Evolutionary conservation across 2,329 filamentous ascomycete genomes (phyloP).

Genomic region (Colletotrichum lentis): DNA sequence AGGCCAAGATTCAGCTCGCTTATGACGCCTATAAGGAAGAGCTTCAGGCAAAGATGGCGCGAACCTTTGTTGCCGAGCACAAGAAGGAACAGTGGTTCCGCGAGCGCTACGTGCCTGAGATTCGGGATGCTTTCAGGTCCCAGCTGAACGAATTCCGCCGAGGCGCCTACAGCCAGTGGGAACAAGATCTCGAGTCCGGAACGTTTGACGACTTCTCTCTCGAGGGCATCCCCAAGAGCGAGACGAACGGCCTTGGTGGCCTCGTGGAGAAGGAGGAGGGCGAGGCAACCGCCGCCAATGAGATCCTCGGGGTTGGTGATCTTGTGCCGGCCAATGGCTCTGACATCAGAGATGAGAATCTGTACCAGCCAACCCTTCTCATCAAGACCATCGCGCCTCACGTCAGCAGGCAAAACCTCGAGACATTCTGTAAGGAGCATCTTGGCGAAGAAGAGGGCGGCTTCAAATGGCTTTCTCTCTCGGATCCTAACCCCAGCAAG

Average conservation of each 20-base stretch:
- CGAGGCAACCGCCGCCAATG: conserved; percentile 88
- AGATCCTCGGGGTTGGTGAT: conserved; percentile 92
- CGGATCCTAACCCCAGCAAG: conserved; percentile 96
- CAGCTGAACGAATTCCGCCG: conserved; percentile 83
- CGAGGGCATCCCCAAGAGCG: conserved; percentile 92
- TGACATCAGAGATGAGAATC: conserved; percentile 87
- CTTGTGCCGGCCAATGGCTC: conserved; percentile 83
- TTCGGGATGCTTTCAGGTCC: conserved; percentile 76
- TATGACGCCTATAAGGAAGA: conserved; percentile 75
- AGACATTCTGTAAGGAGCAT: conserved; percentile 93
- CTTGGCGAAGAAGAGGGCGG: conserved; percentile 90
- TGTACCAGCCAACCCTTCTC: conserved; percentile 88
- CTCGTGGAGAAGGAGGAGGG: conserved; percentile 94
- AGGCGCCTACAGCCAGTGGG: conserved; percentile 84
- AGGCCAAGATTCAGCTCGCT: conserved; percentile 76
- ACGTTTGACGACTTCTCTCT: conserved; percentile 94
- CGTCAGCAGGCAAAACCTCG: conserved; percentile 90
- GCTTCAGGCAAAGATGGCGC: conserved; percentile 80
- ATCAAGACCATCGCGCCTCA: conserved; percentile 99
- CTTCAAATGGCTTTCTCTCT: conserved; percentile 94
- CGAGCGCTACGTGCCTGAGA: conserved; percentile 88
- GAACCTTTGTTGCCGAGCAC: conserved; percentile 88
- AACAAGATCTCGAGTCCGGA: conserved; percentile 83
- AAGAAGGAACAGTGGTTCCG: conserved; percentile 98
- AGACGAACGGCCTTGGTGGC: conserved; percentile 86